Percentiles rank a stretch among this genome's conserved stretches.
Evolutionary conservation across 2,329 filamentous ascomycete species (phyloP).

Genomic region (Curvularia verruculosa): DNA sequence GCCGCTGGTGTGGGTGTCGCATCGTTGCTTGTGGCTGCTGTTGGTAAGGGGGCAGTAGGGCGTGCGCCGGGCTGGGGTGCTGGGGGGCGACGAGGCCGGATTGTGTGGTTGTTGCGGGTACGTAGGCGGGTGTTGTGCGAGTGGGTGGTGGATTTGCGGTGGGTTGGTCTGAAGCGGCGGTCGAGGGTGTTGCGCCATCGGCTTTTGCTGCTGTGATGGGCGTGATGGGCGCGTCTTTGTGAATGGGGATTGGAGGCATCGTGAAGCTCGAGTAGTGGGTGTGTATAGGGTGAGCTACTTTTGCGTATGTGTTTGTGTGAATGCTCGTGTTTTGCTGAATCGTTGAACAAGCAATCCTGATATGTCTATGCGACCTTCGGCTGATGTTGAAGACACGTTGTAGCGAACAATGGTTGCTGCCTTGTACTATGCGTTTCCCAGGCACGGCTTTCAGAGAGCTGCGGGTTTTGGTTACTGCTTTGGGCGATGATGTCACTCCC

Average conservation of each 20-base stretch:
- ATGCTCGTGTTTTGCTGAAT: neutral
- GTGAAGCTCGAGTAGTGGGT: neutral
- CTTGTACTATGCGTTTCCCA: conserved; percentile 23
- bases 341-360: neutral
- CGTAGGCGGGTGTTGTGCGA: conserved; percentile 37
- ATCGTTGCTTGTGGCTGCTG: conserved; percentile 5
- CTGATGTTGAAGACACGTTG: neutral
- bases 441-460: conserved; percentile 14
- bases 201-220: conserved; percentile 48
- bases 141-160: conserved; percentile 42
- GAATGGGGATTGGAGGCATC: conserved; percentile 56
- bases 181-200: conserved; percentile 47
- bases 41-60: conserved; percentile 30
- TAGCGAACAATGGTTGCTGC: conserved; percentile 28
- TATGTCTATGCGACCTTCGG: neutral
- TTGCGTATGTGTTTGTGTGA: neutral
- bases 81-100: conserved; percentile 33
- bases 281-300: neutral
- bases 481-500: conserved; percentile 37
- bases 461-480: conserved; percentile 28
- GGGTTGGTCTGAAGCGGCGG: conserved; percentile 34
- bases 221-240: conserved; percentile 55
- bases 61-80: conserved; percentile 51
- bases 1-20: conserved; percentile 38
- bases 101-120: conserved; percentile 41